Percentiles rank a stretch among this genome's conserved stretches.
phyloP scores from a whole-genome alignment of 495 filamentous ascomycete genomes.

The Aspergillus ostianus region DNA sequence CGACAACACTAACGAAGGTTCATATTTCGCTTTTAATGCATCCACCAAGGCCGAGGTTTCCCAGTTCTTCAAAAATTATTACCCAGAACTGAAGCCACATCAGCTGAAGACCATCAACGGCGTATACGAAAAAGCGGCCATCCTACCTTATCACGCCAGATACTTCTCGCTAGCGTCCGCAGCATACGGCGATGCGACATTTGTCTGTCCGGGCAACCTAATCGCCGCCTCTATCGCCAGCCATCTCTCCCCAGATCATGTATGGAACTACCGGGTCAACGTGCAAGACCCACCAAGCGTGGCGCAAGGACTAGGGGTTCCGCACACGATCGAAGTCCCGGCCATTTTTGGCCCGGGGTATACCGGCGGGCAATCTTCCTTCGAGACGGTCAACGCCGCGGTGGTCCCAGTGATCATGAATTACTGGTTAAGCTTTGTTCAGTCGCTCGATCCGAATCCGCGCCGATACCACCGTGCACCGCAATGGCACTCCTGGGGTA shows the following conservation, averaged over 20 bases:
- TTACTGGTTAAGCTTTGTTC: slow-evolving; percentile 66
- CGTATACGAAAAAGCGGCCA: slow-evolving; percentile 51
- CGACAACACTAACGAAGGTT: slow-evolving; percentile 66
- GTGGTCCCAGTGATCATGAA: slow-evolving; percentile 56
- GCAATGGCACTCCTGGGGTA: slow-evolving; percentile 42
- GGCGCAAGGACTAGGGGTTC: slow-evolving; percentile 56
- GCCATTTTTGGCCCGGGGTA: slow-evolving; percentile 52
- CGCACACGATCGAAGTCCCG: slow-evolving; percentile 59
- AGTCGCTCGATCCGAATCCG: slow-evolving; percentile 58
- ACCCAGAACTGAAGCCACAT: slow-evolving; percentile 48
- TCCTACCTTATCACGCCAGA: slow-evolving; percentile 37
- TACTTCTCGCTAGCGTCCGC: slow-evolving; percentile 56
- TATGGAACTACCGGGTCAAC: slow-evolving; percentile 65
- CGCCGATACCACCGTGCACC: slow-evolving; percentile 33
- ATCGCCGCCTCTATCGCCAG: slow-evolving; percentile 42
- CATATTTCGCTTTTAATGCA: slow-evolving; percentile 52
- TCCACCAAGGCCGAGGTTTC: slow-evolving; percentile 41
- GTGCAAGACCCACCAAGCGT: slow-evolving; percentile 48
- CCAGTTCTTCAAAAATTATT: slow-evolving; percentile 60
- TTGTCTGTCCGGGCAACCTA: slow-evolving; percentile 57
- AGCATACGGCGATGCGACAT: slow-evolving; percentile 66
- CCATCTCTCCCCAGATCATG: slow-evolving; percentile 17
- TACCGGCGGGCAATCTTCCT: slow-evolving; percentile 19
- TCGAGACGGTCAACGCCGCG: slow-evolving; percentile 35
- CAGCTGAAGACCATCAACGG: slow-evolving; percentile 55